These are phyloP conservation scores for Kuraishia molischiana DNA, from an alignment of 805 yeast species.

Conservation along the genomic window DNA sequence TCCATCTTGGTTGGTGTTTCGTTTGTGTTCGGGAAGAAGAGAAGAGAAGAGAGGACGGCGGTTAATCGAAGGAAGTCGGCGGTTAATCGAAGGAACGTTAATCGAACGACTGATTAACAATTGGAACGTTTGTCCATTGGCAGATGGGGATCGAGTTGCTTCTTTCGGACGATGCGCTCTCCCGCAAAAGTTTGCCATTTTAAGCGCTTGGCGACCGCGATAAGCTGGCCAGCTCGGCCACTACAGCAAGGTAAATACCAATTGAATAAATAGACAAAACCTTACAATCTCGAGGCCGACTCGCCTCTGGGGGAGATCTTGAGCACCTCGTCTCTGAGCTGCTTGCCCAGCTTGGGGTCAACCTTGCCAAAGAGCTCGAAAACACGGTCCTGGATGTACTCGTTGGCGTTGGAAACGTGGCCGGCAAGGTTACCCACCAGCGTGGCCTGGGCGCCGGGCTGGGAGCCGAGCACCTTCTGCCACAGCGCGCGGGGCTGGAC, in stretches of 20 bases:
- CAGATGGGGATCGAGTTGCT: too few species aligned
- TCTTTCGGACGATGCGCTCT: too few species aligned
- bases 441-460: slow-evolving; percentile 76
- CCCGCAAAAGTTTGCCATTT: not conserved
- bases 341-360: slow-evolving; percentile 53
- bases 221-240: slow-evolving; percentile 3
- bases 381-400: slow-evolving; percentile 70
- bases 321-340: slow-evolving; percentile 55
- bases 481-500: slow-evolving; percentile 72
- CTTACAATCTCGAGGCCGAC: slow-evolving; percentile 16
- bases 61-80: too few species aligned
- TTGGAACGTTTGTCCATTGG: too few species aligned
- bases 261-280: not conserved
- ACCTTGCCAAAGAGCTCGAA: slow-evolving; percentile 70
- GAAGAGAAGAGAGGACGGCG: not conserved
- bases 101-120: too few species aligned
- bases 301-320: slow-evolving; percentile 36
- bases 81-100: too few species aligned
- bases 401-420: slow-evolving; percentile 62
- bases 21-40: slow-evolving; percentile 1
- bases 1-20: not conserved
- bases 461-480: slow-evolving; percentile 58
- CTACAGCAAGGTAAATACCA: not conserved
- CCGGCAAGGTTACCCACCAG: slow-evolving; percentile 77
- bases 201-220: slow-evolving; percentile 1